Percentiles rank a stretch among this genome's conserved stretches.
phyloP scores from a whole-genome alignment of 345 rosid genomes.

The Syzygium aromaticum region DNA sequence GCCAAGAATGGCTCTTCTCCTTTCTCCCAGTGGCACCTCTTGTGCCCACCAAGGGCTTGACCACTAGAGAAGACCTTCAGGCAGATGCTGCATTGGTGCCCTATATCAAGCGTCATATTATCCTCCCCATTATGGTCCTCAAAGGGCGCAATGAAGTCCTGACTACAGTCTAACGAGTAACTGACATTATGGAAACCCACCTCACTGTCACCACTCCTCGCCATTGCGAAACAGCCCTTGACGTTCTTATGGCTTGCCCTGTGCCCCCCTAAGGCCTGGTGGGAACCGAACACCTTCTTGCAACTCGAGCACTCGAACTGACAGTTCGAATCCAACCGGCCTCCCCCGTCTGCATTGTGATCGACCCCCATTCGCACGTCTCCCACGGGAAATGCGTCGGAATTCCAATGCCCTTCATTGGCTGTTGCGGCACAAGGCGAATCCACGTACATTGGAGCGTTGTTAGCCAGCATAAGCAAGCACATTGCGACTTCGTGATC shows the following conservation, averaged over 20 bases:
- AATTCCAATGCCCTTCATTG: neutral
- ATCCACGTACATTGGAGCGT: neutral
- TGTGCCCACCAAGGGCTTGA: constrained; percentile 90
- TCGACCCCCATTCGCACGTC: neutral
- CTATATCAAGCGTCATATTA: neutral
- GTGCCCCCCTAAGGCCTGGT: constrained; percentile 86
- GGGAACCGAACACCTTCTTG: constrained; percentile 78
- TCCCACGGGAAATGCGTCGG: neutral
- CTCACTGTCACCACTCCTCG: constrained; percentile 18
- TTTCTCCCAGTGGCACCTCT: constrained; percentile 88
- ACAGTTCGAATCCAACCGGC: neutral
- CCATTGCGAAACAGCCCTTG: constrained; percentile 69
- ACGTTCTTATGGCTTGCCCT: constrained; percentile 84
- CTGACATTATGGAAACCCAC: neutral
- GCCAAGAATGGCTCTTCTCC: constrained; percentile 55
- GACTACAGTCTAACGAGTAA: neutral
- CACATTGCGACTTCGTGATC: constrained; percentile 72
- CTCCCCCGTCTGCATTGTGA: neutral
- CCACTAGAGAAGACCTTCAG: constrained; percentile 7
- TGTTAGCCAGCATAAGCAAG: constrained; percentile 42
- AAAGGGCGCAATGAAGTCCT: neutral
- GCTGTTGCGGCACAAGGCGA: neutral
- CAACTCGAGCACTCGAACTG: constrained; percentile 73
- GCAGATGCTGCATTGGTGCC: constrained; percentile 1
- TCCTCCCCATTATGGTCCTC: neutral